Evolutionary conservation across 2,329 filamentous ascomycete species (phyloP), one percentile per base, ranked within the genome.

Genomic region (Diaporthe helianthi): DNA sequence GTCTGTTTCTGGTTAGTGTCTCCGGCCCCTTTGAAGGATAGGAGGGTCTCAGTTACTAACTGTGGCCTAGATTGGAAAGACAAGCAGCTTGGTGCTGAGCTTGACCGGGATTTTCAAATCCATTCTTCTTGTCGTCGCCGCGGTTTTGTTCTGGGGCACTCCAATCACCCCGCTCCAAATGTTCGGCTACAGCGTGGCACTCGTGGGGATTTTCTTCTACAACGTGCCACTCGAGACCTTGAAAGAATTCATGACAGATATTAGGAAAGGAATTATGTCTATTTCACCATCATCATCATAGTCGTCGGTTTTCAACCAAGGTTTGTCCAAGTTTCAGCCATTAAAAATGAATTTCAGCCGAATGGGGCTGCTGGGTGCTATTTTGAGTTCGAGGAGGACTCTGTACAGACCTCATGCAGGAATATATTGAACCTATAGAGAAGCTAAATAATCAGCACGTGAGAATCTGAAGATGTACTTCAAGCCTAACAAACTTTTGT

Each of bases 101-200:
- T 88, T 97, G 29, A 94, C 90, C 70, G 93, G 93, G 78, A 93
- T 97, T 73, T 87, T 96, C 76, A 97, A 97, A 82, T 93, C 94
- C 79, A 94, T 97, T 71, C 88, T 97, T 69, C 89, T 97, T 67
- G 92, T 97, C 73, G 83, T 87, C 71, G 86, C 89, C 69, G 93
- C 92, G 65, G 91, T 96, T 80, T 79, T 93, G 76, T 90, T 95
- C 78, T 96, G 93, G 90, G 84, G 86, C 74, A 93, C 92, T 68
- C 86, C 88, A 38, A 90, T 96, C 76, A 86, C 89, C 24, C 77
- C 81, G 29, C 84, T 93, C 68, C 93, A 97, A 81, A 88, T 89
- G 75, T 84, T 94, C 77, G 93, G 93, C 74, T 97, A 97, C 84
- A 83, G 84, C 74, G 86, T 95, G 75, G 92, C 93, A 65, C 81